These are phyloP conservation scores for Curvularia sp. DNA, from an alignment of 2,329 filamentous ascomycete genomes.

Conservation along the genomic window DNA sequence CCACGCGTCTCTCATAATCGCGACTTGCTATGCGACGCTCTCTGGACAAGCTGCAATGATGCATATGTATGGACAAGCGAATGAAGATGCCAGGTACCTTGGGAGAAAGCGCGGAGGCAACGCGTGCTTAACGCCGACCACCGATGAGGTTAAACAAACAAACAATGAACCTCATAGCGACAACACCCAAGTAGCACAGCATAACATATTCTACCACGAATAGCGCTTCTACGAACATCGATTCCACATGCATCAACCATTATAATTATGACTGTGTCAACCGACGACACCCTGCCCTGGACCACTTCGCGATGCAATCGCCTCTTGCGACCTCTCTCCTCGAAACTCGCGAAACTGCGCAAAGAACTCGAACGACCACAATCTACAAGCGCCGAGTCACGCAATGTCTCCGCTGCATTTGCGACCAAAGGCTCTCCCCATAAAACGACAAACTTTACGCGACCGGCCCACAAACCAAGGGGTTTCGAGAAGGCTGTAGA, in stretches of 20 bases:
- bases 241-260: slow-evolving; percentile 24
- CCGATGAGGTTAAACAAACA: slow-evolving; percentile 34
- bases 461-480: slow-evolving; percentile 37
- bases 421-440: slow-evolving; percentile 35
- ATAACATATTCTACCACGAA: slow-evolving; percentile 12
- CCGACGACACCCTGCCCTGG: slow-evolving; percentile 48
- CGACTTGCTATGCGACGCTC: background rate
- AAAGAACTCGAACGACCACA: slow-evolving; percentile 42
- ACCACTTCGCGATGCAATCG: slow-evolving; percentile 54
- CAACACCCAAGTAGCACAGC: slow-evolving; percentile 15
- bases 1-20: background rate
- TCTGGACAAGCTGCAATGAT: background rate
- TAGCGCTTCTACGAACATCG: background rate
- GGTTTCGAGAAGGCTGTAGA: slow-evolving; percentile 45
- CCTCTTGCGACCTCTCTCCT: slow-evolving; percentile 52
- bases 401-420: slow-evolving; percentile 32
- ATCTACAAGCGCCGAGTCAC: slow-evolving; percentile 27
- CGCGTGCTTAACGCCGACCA: slow-evolving; percentile 22
- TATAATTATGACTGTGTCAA: slow-evolving; percentile 39
- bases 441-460: slow-evolving; percentile 38
- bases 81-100: background rate
- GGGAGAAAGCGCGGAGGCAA: slow-evolving; percentile 7
- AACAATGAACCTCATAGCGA: slow-evolving; percentile 6
- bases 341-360: slow-evolving; percentile 50
- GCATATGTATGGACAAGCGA: background rate